phyloP scores from a whole-genome alignment of 495 filamentous ascomycete genomes.

The Paragyromitra xinjiangensis region DNA sequence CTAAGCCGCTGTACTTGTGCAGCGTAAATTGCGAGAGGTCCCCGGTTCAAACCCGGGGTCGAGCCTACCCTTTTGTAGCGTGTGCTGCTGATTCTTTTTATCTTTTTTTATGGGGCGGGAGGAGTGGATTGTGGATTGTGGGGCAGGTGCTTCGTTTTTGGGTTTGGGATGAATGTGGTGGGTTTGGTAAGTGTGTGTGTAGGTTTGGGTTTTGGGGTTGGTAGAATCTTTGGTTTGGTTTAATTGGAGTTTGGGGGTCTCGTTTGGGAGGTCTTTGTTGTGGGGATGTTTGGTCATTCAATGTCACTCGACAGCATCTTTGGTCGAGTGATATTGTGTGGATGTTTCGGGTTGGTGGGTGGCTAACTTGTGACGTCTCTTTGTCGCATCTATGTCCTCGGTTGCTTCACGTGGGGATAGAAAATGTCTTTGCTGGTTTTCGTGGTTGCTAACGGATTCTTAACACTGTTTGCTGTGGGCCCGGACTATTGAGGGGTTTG shows the following conservation, averaged over 20 bases:
- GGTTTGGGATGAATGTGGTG: not conserved
- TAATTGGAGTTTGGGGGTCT: too few species aligned
- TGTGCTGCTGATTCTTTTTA: not conserved
- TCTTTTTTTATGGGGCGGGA: not conserved
- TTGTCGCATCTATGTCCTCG: too few species aligned
- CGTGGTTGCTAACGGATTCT: not conserved
- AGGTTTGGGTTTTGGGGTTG: too few species aligned
- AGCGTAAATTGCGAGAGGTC: slow-evolving; percentile 37
- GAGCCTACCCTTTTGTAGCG: not conserved
- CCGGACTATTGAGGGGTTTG: too few species aligned
- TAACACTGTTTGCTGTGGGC: not conserved
- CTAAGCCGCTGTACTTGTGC: slow-evolving; percentile 25
- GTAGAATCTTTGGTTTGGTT: too few species aligned
- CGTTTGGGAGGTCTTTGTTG: not conserved
- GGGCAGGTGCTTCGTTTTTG: not conserved
- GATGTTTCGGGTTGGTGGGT: not conserved
- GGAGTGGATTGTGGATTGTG: too few species aligned
- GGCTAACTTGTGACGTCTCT: too few species aligned
- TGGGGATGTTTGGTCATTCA: not conserved
- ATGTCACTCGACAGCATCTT: not conserved
- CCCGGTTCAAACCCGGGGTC: slow-evolving; percentile 3
- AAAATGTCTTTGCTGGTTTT: not conserved
- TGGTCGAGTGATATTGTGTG: not conserved
- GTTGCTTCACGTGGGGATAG: not conserved
- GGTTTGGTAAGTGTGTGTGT: too few species aligned